Evolutionary conservation across 345 rosid genomes (phyloP).

Genomic region (Sapria himalayana): DNA sequence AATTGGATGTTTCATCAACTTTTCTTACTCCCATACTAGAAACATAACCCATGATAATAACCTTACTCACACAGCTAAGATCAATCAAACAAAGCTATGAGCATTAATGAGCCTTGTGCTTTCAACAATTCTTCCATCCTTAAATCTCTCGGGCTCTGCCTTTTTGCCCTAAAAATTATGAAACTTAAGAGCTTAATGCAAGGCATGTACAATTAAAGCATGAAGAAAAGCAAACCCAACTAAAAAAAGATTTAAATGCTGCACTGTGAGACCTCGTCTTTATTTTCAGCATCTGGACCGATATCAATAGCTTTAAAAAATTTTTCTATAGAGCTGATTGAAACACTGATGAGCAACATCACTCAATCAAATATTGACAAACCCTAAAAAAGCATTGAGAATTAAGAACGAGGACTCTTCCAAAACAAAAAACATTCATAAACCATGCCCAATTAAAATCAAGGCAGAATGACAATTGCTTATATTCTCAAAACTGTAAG

Average conservation of each 20-base stretch:
- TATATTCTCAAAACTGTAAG: slow-evolving; percentile 47
- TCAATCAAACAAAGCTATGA: slow-evolving; percentile 2
- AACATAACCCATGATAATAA: slow-evolving; percentile 9
- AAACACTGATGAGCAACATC: slow-evolving; percentile 60
- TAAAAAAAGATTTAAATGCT: background rate
- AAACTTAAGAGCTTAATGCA: slow-evolving; percentile 41
- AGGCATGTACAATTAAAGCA: slow-evolving; percentile 3
- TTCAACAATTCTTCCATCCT: slow-evolving; percentile 89
- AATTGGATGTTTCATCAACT: slow-evolving; percentile 57
- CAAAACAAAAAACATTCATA: background rate
- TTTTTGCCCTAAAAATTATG: slow-evolving; percentile 78
- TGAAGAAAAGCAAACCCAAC: background rate
- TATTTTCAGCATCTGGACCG: slow-evolving; percentile 82
- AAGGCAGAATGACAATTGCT: slow-evolving; percentile 5
- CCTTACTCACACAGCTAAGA: slow-evolving; percentile 1
- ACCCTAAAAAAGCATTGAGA: slow-evolving; percentile 31
- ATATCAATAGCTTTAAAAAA: slow-evolving; percentile 65
- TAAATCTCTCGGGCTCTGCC: slow-evolving; percentile 80
- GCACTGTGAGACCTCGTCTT: slow-evolving; percentile 40
- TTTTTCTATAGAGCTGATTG: slow-evolving; percentile 47
- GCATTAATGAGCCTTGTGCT: slow-evolving; percentile 35
- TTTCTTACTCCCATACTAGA: slow-evolving; percentile 66
- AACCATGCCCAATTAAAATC: slow-evolving; percentile 1
- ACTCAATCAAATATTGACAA: slow-evolving; percentile 35
- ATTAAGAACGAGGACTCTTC: slow-evolving; percentile 6